Percentiles rank a stretch among this genome's conserved stretches.
Evolutionary conservation across 148 eudicot species (phyloP).

Genomic region (Rhododendron simsii): DNA sequence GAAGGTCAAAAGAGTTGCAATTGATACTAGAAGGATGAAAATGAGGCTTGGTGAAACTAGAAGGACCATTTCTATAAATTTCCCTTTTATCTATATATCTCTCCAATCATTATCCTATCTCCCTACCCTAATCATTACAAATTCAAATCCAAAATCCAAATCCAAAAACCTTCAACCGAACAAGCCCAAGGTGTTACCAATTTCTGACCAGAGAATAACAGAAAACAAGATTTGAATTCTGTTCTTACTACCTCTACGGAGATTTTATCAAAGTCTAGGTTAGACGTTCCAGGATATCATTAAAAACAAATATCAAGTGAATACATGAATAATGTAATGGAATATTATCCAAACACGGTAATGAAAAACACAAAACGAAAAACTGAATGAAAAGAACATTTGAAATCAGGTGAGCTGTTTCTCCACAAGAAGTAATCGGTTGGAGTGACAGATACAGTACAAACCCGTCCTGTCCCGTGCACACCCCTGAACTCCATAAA

Average conservation of each 20-base stretch:
- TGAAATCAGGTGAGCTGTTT: not conserved
- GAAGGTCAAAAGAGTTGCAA: too few relatives aligned
- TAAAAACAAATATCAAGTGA: not conserved
- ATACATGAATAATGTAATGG: not conserved
- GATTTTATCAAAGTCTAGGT: not conserved
- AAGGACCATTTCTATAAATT: too few relatives aligned
- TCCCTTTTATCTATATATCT: too few relatives aligned
- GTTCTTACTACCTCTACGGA: not conserved
- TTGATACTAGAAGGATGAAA: too few relatives aligned
- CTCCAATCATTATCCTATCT: too few relatives aligned
- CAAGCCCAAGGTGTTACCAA: not conserved
- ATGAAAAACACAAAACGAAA: not conserved
- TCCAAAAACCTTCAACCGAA: too few relatives aligned
- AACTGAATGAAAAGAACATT: not conserved
- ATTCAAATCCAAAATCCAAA: too few relatives aligned
- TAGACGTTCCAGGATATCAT: not conserved
- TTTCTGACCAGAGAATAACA: not conserved
- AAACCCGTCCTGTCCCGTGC: not conserved
- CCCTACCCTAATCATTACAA: too few relatives aligned
- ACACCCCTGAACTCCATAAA: not conserved
- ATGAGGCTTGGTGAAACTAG: too few relatives aligned
- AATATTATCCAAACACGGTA: not conserved
- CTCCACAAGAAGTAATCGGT: not conserved
- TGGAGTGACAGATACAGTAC: not conserved
- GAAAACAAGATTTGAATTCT: not conserved